Evolutionary conservation across 352 stramenopile species (phyloP), one percentile per base, ranked within the genome.

Genomic region (Pythium angustatum): DNA sequence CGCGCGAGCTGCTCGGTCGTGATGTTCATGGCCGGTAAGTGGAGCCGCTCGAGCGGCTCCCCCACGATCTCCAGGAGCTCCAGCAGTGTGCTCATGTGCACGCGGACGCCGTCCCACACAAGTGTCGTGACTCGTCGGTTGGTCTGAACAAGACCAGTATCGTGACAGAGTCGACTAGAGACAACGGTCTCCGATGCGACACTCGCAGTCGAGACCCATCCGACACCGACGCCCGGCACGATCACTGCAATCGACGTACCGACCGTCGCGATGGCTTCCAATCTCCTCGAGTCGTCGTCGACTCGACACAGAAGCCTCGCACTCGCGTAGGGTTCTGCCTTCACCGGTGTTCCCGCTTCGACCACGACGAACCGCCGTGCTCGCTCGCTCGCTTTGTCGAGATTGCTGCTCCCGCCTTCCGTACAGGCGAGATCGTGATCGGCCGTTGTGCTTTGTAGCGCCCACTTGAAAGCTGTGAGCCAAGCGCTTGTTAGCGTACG

Each of bases 171-270:
- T n/a, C n/a, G n/a, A n/a, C n/a, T n/a, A n/a, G n/a, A n/a, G 33
- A 44, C 53, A 3, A 28, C 15, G 55, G 44, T 31, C 24, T 12
- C 9, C 2, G 50, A 56, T 1, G 36, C 21, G 27, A 73, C 40
- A 0, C 43, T 30, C 0, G 19, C 22, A 1, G 31, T 36, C 19
- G 52, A 57, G 0, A 76, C 66, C 76, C 76, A 83, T 11, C 68
- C 71, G 26, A 76, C 67, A 0, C 76, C 71, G 30, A 64, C 66
- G 14, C 76, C 76, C 26, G 65, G 71, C 19, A 76, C 70, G n/a
- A 81, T 56, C 49, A 84, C 64, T 19, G 64, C 77, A 2, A 80
- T 28, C 51, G 65, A 72, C 15, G 64, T 61, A 3, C 27, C 40
- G 14, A 72, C 41, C 17, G 47, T 31, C 27, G 75, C 52, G 27